Evolutionary conservation across 1,139 yeast genomes (phyloP).

Genomic region (Kodamaea derodonti): DNA sequence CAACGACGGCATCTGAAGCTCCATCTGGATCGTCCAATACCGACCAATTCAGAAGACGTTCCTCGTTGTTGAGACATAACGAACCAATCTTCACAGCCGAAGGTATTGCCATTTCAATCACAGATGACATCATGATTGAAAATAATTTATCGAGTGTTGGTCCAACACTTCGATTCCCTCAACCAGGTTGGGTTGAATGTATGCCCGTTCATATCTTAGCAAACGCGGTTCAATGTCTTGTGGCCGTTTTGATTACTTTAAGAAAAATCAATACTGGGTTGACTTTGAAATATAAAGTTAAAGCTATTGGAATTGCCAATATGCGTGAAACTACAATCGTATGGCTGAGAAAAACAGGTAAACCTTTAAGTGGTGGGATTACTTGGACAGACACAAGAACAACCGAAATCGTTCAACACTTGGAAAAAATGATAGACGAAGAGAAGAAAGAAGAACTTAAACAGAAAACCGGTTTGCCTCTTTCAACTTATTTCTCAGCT

Average conservation of each 20-base stretch:
- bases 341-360: constrained; percentile 83
- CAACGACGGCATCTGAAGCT: constrained; percentile 64
- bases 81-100: constrained; percentile 67
- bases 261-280: constrained; percentile 55
- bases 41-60: constrained; percentile 50
- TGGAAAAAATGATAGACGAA: constrained; percentile 55
- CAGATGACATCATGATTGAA: constrained; percentile 60
- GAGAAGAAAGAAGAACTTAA: constrained; percentile 58
- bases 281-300: constrained; percentile 47
- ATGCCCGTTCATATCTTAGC: constrained; percentile 83
- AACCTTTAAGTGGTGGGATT: constrained; percentile 81
- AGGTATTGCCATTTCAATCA: constrained; percentile 64
- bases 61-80: constrained; percentile 46
- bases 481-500: constrained; percentile 88
- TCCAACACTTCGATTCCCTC: constrained; percentile 70
- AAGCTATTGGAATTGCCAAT: constrained; percentile 80
- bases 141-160: constrained; percentile 51
- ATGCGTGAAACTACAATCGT: constrained; percentile 94
- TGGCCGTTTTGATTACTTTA: constrained; percentile 57
- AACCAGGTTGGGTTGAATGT: constrained; percentile 93
- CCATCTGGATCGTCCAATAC: constrained; percentile 43
- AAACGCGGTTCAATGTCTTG: constrained; percentile 75
- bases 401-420: constrained; percentile 63
- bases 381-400: constrained; percentile 97
- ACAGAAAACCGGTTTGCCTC: constrained; percentile 77